Conservation (phyloP, 73 alveolate species). For the Tetrahymena thermophila region DNA sequence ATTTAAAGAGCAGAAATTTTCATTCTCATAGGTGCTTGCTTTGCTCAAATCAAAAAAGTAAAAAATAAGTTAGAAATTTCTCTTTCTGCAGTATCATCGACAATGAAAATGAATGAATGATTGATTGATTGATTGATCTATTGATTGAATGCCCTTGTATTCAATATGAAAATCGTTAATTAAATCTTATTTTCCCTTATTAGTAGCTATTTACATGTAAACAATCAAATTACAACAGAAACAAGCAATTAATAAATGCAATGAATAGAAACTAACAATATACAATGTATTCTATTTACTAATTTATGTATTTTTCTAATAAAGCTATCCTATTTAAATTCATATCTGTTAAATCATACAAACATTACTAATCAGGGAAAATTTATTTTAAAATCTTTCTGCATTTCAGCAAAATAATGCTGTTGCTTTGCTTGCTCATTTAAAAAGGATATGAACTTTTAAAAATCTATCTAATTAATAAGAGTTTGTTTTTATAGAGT, state of each 20-base stretch:
- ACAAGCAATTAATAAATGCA: neutral
- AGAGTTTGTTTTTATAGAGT: neutral
- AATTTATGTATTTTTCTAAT: neutral
- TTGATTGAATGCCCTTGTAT: neutral
- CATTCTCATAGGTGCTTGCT: neutral
- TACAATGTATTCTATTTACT: neutral
- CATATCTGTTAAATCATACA: neutral
- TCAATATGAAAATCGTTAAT: neutral
- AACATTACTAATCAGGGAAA: neutral
- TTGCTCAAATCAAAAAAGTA: neutral
- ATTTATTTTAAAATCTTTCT: neutral
- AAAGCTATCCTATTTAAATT: neutral
- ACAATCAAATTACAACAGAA: neutral
- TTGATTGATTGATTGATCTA: too few relatives aligned
- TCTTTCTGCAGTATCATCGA: neutral
- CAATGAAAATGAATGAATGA: too few relatives aligned
- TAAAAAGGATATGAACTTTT: neutral
- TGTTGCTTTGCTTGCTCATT: neutral
- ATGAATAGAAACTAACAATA: neutral
- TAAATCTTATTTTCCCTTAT: neutral
- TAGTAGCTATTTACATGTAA: neutral
- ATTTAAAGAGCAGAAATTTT: neutral
- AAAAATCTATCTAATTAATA: neutral
- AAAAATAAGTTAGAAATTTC: too few relatives aligned
- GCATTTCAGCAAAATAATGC: neutral